Conservation (phyloP, 2,329 filamentous ascomycete species). For the Paraphoma chrysanthemicola region DNA sequence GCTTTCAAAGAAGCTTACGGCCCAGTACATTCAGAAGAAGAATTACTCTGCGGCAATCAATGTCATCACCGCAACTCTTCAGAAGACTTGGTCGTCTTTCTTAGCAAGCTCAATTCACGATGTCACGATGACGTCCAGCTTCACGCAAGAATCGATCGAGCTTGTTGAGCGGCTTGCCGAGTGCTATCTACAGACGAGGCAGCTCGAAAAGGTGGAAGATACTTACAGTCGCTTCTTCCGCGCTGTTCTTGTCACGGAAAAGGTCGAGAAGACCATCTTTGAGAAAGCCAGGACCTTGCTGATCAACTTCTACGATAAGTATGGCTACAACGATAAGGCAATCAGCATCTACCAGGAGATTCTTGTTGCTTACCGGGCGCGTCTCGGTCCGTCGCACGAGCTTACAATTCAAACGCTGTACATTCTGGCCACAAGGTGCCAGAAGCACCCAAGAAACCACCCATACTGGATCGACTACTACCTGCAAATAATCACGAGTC, state of each 20-base stretch:
- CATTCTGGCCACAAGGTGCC: constrained; percentile 50
- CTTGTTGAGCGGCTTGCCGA: constrained; percentile 56
- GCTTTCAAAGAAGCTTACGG: constrained; percentile 50
- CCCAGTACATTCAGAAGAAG: constrained; percentile 54
- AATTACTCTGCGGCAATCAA: constrained; percentile 57
- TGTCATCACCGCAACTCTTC: constrained; percentile 55
- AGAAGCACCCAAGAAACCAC: constrained; percentile 48
- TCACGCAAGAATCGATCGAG: constrained; percentile 55
- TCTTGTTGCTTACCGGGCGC: constrained; percentile 41
- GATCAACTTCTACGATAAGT: constrained; percentile 48
- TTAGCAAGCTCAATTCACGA: constrained; percentile 54
- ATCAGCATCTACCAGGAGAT: constrained; percentile 47
- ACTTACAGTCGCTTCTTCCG: constrained; percentile 49
- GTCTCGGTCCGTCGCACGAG: constrained; percentile 48
- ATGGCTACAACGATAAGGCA: constrained; percentile 47
- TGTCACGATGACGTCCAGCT: constrained; percentile 51
- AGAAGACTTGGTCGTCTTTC: constrained; percentile 56
- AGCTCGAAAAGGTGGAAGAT: constrained; percentile 49
- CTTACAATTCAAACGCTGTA: constrained; percentile 58
- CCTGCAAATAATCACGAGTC: constrained; percentile 53
- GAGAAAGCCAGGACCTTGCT: constrained; percentile 44
- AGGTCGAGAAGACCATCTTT: constrained; percentile 38
- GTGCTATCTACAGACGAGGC: constrained; percentile 51
- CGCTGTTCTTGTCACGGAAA: constrained; percentile 41
- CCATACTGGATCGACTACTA: constrained; percentile 57